These are phyloP conservation scores for Evansstolkia leycettana DNA, from an alignment of 495 filamentous ascomycete genomes.

Conservation along the genomic window DNA sequence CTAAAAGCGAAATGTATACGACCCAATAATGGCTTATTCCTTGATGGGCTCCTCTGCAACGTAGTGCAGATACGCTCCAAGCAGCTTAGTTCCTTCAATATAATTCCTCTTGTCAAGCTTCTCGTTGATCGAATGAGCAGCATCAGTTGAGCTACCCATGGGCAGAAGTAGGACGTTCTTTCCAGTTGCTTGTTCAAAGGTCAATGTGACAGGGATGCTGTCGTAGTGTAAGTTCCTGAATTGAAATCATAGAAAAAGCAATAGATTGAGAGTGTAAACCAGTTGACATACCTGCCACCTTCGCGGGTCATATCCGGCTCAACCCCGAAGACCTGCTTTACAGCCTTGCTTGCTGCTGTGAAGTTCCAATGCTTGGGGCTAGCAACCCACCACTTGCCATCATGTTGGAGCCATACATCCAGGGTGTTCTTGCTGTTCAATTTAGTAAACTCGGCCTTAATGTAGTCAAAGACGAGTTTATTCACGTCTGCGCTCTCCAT, in stretches of 20 bases:
- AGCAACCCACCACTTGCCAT: slow-evolving; percentile 97
- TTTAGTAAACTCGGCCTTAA: slow-evolving; percentile 68
- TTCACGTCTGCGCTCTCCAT: slow-evolving; percentile 91
- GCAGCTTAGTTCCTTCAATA: slow-evolving; percentile 92
- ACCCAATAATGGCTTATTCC: slow-evolving; percentile 7
- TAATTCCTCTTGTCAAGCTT: slow-evolving; percentile 96
- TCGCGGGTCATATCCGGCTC: slow-evolving; percentile 93
- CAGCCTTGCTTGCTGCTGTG: slow-evolving; percentile 79
- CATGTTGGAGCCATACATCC: slow-evolving; percentile 69
- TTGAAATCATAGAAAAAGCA: too few relatives aligned
- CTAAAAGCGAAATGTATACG: too few relatives aligned
- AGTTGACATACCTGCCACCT: slow-evolving; percentile 60
- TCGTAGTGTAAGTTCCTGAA: slow-evolving; percentile 1
- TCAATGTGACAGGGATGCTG: slow-evolving; percentile 91
- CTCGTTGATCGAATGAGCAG: slow-evolving; percentile 94
- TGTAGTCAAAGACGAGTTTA: slow-evolving; percentile 64
- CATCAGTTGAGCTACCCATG: slow-evolving; percentile 95
- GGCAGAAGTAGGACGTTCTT: slow-evolving; percentile 95
- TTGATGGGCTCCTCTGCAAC: slow-evolving; percentile 75
- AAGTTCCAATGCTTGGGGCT: slow-evolving; percentile 99
- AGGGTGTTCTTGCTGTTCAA: slow-evolving; percentile 83
- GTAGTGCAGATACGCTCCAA: slow-evolving; percentile 94
- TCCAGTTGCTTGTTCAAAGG: slow-evolving; percentile 94
- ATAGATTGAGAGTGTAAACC: background rate
- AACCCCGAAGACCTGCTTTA: slow-evolving; percentile 81